phyloP scores from a whole-genome alignment of 2,329 filamentous ascomycete genomes.

The Dothideomycetes sp. region DNA sequence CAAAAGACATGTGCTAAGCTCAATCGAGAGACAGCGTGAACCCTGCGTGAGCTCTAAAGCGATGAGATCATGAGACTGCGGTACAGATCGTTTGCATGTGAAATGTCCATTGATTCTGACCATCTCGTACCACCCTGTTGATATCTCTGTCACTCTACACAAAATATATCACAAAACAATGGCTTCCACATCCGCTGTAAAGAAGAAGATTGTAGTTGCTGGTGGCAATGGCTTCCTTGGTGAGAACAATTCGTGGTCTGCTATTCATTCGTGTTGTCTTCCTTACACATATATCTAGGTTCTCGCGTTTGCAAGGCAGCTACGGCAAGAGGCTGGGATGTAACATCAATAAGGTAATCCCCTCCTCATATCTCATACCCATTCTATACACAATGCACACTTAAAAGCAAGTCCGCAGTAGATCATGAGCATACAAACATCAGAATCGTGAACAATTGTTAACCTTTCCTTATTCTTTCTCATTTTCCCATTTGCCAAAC shows the following conservation, averaged over 20 bases:
- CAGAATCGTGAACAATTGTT: no score
- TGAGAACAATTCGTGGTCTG: conserved; percentile 3
- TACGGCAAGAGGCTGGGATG: conserved; percentile 75
- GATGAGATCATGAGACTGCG: no score
- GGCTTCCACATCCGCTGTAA: conserved; percentile 36
- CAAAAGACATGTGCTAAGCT: no score
- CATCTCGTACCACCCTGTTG: not conserved
- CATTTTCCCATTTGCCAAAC: not conserved
- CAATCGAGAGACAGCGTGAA: no score
- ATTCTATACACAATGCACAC: not conserved
- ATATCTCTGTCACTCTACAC: not conserved
- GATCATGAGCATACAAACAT: no score
- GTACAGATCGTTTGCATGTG: conserved; percentile 7
- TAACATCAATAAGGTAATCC: conserved; percentile 76
- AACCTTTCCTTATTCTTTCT: not conserved
- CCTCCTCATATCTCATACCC: not conserved
- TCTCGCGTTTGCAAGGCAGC: conserved; percentile 85
- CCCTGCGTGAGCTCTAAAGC: no score
- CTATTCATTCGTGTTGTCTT: not conserved
- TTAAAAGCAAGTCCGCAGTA: no score
- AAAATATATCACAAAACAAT: conserved; percentile 1
- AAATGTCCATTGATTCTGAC: not conserved
- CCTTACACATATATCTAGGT: conserved; percentile 27
- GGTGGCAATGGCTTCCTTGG: conserved; percentile 91
- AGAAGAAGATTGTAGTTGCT: conserved; percentile 78